Percentiles rank a stretch among this genome's conserved stretches.
Evolutionary conservation across 306 rosid genomes (phyloP).

Genomic region (Gleditsia sinensis): DNA sequence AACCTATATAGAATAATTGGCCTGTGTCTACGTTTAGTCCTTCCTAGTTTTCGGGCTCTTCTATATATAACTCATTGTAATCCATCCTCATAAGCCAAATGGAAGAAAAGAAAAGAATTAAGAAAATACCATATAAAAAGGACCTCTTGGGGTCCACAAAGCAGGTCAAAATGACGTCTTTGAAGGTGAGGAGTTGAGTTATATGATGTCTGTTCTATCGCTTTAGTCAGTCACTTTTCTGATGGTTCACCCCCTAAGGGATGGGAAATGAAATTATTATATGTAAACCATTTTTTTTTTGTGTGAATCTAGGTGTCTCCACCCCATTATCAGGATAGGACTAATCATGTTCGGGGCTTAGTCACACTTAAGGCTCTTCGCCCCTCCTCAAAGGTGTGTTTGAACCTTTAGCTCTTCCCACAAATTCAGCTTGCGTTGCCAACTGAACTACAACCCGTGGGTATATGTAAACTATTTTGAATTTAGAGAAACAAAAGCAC

Average conservation of each 20-base stretch:
- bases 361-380: too few species aligned
- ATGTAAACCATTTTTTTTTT: too few species aligned
- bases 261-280: neutral
- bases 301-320: too few species aligned
- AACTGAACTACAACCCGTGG: too few species aligned
- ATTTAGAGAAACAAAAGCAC: neutral
- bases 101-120: neutral
- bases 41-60: neutral
- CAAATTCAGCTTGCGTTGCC: too few species aligned
- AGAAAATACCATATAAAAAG: neutral
- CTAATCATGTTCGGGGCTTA: too few species aligned
- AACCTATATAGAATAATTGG: neutral
- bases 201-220: neutral
- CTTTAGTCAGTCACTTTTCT: neutral
- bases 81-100: constrained; percentile 14
- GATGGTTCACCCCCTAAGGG: neutral
- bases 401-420: too few species aligned
- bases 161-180: constrained; percentile 1
- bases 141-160: neutral
- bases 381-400: too few species aligned
- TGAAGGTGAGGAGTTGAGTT: neutral
- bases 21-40: neutral
- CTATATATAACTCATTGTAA: neutral
- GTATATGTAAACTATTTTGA: too few species aligned
- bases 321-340: too few species aligned